Base-by-base conservation (phyloP, 768 basidiomycete genomes). In the Calvatia gigantea region DNA sequence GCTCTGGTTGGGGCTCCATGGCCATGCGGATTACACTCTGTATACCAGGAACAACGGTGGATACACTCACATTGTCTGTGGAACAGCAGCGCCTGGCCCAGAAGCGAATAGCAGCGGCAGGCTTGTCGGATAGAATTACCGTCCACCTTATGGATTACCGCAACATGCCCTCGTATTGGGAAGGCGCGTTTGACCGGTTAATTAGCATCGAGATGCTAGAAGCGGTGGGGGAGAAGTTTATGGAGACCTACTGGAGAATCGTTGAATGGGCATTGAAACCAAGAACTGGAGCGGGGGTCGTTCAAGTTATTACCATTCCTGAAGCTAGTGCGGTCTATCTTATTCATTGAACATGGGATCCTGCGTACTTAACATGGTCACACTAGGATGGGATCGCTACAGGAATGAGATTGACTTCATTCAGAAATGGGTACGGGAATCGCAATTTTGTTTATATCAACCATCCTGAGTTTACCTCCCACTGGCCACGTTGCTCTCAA, bases 151-250 rank as follows among this genome's bases (percentile, higher is more conserved):
- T 91, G 80, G 89, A 89, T 61, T 91, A 89, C 64, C 70, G 88
- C 21, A 70, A 74, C 37, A 79, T 88, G 74, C 86, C 85, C 1
- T 51, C 67, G 2, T 79, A 82, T 27, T 90, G 87, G 87, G 70
- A 79, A 60, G 79, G 79, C 17, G 61, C 70, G 5, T 91, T 91
- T 62, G 85, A 90, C 61, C 68, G 88, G 7, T 74, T 91, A 17
- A 75, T 91, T 25, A 88, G 86, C 58, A 74, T 89, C 45, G 88
- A 89, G 72, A 89, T 90, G 87, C 80, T 90, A 4, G 87, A 89
- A 64, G 84, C 82, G 0, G 87, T 91, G 7, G 87, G 86, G 4
- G 70, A 73, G 42, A 85, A 87, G 58, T 89, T 81, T 63, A 69
- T 89, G 61, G 75, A 80, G 51, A 76, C 72, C 37, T 90, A 87